A percentile compares a stretch with the other conserved stretches of the same genome.
Evolutionary conservation across 2,329 filamentous ascomycete species (phyloP).

Genomic region (Periconia digitata): DNA sequence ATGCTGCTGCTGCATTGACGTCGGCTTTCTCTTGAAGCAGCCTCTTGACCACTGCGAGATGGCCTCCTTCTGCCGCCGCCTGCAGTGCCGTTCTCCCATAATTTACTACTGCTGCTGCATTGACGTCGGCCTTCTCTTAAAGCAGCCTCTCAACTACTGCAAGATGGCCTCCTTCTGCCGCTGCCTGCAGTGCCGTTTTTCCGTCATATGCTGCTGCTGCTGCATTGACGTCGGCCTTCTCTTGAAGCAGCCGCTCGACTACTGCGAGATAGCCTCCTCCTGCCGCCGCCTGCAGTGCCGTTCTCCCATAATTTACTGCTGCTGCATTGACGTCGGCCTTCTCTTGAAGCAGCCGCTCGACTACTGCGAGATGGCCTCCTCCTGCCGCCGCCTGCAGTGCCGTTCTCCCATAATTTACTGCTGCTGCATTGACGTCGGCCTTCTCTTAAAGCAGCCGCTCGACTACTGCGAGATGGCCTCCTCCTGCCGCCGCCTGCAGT

Average conservation of each 20-base stretch:
- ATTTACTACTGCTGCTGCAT: slow-evolving; percentile 7
- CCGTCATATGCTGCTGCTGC: slow-evolving; percentile 6
- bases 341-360: slow-evolving; percentile 12
- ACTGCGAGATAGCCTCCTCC: slow-evolving; percentile 13
- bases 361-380: slow-evolving; percentile 11
- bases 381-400: slow-evolving; percentile 3
- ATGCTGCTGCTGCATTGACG: slow-evolving; percentile 5
- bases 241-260: slow-evolving; percentile 14
- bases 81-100: slow-evolving; percentile 9
- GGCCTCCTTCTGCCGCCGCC: slow-evolving; percentile 11
- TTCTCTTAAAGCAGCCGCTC: slow-evolving; percentile 10
- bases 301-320: slow-evolving; percentile 10
- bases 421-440: slow-evolving; percentile 9
- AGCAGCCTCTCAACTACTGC: slow-evolving; percentile 14
- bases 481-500: slow-evolving; percentile 10
- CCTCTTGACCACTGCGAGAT: slow-evolving; percentile 8
- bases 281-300: slow-evolving; percentile 12
- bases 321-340: slow-evolving; percentile 10
- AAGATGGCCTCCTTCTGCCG: slow-evolving; percentile 14
- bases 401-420: slow-evolving; percentile 11
- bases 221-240: slow-evolving; percentile 13
- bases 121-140: slow-evolving; percentile 11
- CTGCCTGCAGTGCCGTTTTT: slow-evolving; percentile 13
- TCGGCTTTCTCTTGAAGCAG: slow-evolving; percentile 10
- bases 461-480: slow-evolving; percentile 11